phyloP scores from a whole-genome alignment of 805 yeast species.

The Ogataea nakhonphanomensis region DNA sequence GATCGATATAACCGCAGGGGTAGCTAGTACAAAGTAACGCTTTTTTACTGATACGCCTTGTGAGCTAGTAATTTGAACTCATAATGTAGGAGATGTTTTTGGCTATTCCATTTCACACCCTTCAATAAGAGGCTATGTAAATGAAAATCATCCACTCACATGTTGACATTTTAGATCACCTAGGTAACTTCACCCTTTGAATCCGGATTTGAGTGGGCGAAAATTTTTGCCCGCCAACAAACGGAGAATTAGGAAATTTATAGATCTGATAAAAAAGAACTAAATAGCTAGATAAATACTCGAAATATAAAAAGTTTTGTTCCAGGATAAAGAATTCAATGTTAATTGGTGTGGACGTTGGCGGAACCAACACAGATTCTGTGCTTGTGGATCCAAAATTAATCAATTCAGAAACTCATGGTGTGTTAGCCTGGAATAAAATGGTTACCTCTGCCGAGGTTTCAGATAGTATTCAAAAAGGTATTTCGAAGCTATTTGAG shows the following conservation, averaged over 20 bases:
- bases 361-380: conserved; percentile 50
- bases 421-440: conserved; percentile 42
- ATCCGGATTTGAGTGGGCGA: conserved; percentile 7
- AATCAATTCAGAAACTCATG: conserved; percentile 24
- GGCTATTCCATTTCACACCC: too few relatives aligned
- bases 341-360: conserved; percentile 48
- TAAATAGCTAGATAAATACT: not conserved
- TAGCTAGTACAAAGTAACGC: too few relatives aligned
- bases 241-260: too few relatives aligned
- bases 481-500: conserved; percentile 34
- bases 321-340: not conserved
- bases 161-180: too few relatives aligned
- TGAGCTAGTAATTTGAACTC: too few relatives aligned
- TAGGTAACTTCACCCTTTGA: not conserved
- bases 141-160: too few relatives aligned
- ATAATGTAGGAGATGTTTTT: too few relatives aligned
- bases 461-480: conserved; percentile 39
- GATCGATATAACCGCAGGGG: too few relatives aligned
- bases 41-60: too few relatives aligned
- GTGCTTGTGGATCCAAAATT: conserved; percentile 40
- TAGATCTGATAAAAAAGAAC: not conserved
- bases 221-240: not conserved
- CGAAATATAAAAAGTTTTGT: not conserved
- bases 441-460: conserved; percentile 44
- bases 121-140: too few relatives aligned